Evolutionary conservation across 2,329 filamentous ascomycete species (phyloP).

Genomic region (Madurella mycetomatis): DNA sequence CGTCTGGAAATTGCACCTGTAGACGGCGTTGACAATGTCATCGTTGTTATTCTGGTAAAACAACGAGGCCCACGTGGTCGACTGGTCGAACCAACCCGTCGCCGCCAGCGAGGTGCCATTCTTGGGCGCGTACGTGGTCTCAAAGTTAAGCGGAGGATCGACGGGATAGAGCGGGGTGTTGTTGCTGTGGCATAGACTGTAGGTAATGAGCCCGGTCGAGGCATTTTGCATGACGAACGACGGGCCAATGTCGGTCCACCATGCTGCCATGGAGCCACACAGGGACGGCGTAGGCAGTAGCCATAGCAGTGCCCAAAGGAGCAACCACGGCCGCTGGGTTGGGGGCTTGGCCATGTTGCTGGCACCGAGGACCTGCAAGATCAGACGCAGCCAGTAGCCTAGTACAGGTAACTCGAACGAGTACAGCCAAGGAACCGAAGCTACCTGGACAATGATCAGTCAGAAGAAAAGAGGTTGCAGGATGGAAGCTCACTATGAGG

Average conservation of each 20-base stretch:
- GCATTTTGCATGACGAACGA: conserved; percentile 12
- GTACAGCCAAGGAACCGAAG: background rate
- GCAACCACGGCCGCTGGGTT: background rate
- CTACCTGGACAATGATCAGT: background rate
- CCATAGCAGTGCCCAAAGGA: conserved; percentile 1
- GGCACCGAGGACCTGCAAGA: background rate
- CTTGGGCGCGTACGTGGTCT: conserved; percentile 24
- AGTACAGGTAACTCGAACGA: background rate
- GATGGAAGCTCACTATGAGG: background rate
- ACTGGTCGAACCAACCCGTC: conserved; percentile 31
- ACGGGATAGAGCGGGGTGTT: conserved; percentile 10
- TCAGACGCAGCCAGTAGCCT: background rate
- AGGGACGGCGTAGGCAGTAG: conserved; percentile 1
- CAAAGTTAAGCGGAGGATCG: conserved; percentile 6
- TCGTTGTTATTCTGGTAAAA: conserved; percentile 32
- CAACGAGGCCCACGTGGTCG: conserved; percentile 29
- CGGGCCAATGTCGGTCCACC: conserved; percentile 13
- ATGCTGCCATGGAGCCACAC: conserved; percentile 15
- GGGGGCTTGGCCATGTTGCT: conserved; percentile 3
- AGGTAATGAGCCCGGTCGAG: conserved; percentile 9
- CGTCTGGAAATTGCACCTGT: conserved; percentile 31
- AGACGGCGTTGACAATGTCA: conserved; percentile 30
- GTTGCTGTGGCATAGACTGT: conserved; percentile 13
- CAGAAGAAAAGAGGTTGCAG: background rate
- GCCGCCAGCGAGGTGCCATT: conserved; percentile 33